These are phyloP conservation scores for Rhodotorula diobovata DNA, from an alignment of 768 basidiomycete species.

Conservation along the genomic window DNA sequence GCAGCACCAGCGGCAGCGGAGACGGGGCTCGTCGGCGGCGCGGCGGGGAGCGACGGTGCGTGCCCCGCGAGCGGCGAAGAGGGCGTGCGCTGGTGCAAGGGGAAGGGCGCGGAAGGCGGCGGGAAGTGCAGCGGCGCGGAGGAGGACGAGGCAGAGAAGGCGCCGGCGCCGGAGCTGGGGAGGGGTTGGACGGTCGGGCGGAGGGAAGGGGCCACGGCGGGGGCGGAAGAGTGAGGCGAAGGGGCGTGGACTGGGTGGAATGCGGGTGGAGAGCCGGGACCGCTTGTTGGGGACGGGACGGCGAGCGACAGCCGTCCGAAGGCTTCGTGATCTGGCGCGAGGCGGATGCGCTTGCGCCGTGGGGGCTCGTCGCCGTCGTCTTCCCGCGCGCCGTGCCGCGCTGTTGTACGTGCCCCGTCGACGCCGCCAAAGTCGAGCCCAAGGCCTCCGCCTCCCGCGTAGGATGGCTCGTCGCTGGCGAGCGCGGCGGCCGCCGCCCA, in stretches of 20 bases:
- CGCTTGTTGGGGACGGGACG: background rate
- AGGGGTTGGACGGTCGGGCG: background rate
- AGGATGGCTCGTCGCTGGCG: no score
- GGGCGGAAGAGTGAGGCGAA: background rate
- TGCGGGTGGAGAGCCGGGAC: background rate
- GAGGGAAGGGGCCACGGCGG: background rate
- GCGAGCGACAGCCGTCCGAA: conserved; percentile 17
- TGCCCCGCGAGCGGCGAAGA: background rate
- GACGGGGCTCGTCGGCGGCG: conserved; percentile 27
- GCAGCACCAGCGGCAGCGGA: background rate
- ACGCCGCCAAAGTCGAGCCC: background rate
- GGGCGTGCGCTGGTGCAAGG: background rate
- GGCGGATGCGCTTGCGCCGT: background rate
- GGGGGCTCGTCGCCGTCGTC: background rate
- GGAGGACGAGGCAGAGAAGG: no score
- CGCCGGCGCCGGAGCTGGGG: background rate
- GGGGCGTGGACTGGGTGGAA: background rate
- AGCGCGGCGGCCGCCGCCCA: no score
- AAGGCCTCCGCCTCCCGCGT: background rate
- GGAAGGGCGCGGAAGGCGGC: background rate
- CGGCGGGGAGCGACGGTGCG: conserved; percentile 8
- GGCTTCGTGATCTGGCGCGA: conserved; percentile 26
- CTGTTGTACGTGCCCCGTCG: no score
- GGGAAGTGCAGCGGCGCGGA: background rate
- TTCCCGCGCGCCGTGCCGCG: background rate